phyloP scores from a whole-genome alignment of 73 alveolate species.

The Tetrahymena malaccensis region DNA sequence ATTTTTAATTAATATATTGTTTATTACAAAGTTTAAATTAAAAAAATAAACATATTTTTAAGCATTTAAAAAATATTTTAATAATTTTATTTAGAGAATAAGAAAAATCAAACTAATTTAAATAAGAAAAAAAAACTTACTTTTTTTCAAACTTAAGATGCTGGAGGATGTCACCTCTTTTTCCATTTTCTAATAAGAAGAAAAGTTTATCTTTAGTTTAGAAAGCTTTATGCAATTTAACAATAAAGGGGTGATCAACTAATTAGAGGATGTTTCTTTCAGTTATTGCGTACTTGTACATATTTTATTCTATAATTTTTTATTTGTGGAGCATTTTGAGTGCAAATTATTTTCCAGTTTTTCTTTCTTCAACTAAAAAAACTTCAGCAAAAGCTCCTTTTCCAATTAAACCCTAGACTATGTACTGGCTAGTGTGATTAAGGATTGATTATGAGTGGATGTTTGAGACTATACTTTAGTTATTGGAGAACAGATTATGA shows the following conservation, averaged over 20 bases:
- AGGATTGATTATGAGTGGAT: background rate
- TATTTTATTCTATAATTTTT: slow-evolving; percentile 79
- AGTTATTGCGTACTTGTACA: slow-evolving; percentile 83
- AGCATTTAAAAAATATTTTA: too few species aligned
- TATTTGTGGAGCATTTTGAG: slow-evolving; percentile 89
- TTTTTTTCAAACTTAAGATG: slow-evolving; percentile 70
- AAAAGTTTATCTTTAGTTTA: slow-evolving; percentile 85
- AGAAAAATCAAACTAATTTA: too few species aligned
- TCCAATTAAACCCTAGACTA: slow-evolving; percentile 36
- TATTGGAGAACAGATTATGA: background rate
- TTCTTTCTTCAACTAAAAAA: slow-evolving; percentile 72
- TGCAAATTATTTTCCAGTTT: slow-evolving; percentile 76
- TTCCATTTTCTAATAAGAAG: slow-evolving; percentile 81
- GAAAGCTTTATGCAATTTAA: slow-evolving; percentile 86
- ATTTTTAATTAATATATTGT: too few species aligned
- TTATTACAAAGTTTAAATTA: too few species aligned
- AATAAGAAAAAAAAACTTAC: background rate
- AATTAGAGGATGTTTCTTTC: slow-evolving; percentile 90
- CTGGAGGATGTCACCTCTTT: slow-evolving; percentile 84
- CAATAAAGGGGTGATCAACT: slow-evolving; percentile 87
- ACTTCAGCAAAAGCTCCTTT: slow-evolving; percentile 94
- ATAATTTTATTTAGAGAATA: too few species aligned
- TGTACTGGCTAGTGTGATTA: background rate
- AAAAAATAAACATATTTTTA: too few species aligned
- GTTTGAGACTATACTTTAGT: background rate